Base-by-base conservation (phyloP, 768 basidiomycete species). In the Russula ochroleuca region DNA sequence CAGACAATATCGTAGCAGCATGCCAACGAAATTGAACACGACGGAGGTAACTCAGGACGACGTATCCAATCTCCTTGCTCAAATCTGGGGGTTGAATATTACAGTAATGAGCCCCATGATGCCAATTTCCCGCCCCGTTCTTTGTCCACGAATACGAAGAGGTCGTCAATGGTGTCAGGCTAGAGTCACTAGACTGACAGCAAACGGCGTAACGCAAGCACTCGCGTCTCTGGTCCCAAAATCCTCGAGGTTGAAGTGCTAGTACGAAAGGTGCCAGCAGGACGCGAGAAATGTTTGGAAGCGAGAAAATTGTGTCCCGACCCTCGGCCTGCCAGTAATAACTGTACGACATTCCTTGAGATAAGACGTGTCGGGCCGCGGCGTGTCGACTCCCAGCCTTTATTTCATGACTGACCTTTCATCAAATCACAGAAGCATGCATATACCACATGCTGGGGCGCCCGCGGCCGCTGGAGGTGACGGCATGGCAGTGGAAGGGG, bases 201-300 rank as follows among this genome's bases (percentile, higher is more conserved):
- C 5, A 28, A 28, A 28, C 28, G 28, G 28, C 28, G 28, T 41
- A 19, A 19, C 41, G 17, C 7, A 41, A 19, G 41, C 7, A 15
- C 19, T 2, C 9, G 17, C n/a, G n/a, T n/a, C n/a, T 59, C 35
- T 67, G 68, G 7, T 73, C 61, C 66, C 72, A 69, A 66, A 3
- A 66, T 7, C 62, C 38, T 14, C 69, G 61, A 19, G 66, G 73
- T 54, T 80, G 77, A 5, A 74, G 28, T n/a, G n/a, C 57, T 9
- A n/a, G 28, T 28, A 28, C 5, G 28, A 28, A 28, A 28, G 28
- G 28, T 28, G 28, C 28, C 28, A 28, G 28, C 28, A 28, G 28
- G 28, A 38, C 8, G 21, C 14, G 52, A 54, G n/a, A 21, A 21
- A 21, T n/a, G n/a, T n/a, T 13, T 35, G n/a, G 28, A 28, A 28